Percentiles rank a stretch among this genome's conserved stretches.
Conservation (phyloP, 768 basidiomycete genomes). For the Pisolithus orientalis region DNA sequence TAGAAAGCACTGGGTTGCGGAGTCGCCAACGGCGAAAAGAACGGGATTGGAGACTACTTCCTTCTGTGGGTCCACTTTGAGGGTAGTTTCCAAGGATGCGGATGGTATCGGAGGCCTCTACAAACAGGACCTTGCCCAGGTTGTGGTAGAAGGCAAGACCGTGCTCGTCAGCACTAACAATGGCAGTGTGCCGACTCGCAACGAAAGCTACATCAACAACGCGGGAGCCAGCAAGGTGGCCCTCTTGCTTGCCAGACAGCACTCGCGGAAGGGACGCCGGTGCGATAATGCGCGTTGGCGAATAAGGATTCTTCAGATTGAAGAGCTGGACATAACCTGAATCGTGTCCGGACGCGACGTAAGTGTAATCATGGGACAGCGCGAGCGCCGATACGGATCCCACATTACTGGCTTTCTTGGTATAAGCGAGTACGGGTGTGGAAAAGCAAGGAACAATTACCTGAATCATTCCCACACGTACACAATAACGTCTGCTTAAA, state of each 20-base stretch:
- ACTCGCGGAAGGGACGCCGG: slow-evolving; percentile 68
- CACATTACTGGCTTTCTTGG: slow-evolving; percentile 44
- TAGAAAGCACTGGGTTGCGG: slow-evolving; percentile 68
- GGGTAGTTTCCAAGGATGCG: slow-evolving; percentile 92
- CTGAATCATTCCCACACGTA: slow-evolving; percentile 69
- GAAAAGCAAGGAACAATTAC: slow-evolving; percentile 34
- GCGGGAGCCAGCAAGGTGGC: slow-evolving; percentile 73
- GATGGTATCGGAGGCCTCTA: slow-evolving; percentile 91
- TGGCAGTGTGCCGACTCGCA: slow-evolving; percentile 86
- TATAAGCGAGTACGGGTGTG: slow-evolving; percentile 14
- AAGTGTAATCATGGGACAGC: slow-evolving; percentile 91
- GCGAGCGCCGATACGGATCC: slow-evolving; percentile 87
- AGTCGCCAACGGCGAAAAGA: slow-evolving; percentile 39
- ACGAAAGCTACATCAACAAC: slow-evolving; percentile 85
- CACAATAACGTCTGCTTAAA: slow-evolving; percentile 82
- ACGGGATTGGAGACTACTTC: slow-evolving; percentile 16
- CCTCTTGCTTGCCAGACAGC: slow-evolving; percentile 73
- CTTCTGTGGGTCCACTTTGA: slow-evolving; percentile 28
- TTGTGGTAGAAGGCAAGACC: slow-evolving; percentile 95
- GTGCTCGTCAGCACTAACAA: slow-evolving; percentile 83
- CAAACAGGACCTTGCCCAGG: slow-evolving; percentile 88
- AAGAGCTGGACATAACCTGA: slow-evolving; percentile 84
- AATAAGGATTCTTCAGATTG: slow-evolving; percentile 64
- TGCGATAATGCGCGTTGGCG: slow-evolving; percentile 60
- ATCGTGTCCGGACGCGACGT: slow-evolving; percentile 81